Percentiles rank a stretch among this genome's conserved stretches.
Evolutionary conservation across 1,284 basidiomycete genomes (phyloP).

Genomic region (Moniliophthora roreri): DNA sequence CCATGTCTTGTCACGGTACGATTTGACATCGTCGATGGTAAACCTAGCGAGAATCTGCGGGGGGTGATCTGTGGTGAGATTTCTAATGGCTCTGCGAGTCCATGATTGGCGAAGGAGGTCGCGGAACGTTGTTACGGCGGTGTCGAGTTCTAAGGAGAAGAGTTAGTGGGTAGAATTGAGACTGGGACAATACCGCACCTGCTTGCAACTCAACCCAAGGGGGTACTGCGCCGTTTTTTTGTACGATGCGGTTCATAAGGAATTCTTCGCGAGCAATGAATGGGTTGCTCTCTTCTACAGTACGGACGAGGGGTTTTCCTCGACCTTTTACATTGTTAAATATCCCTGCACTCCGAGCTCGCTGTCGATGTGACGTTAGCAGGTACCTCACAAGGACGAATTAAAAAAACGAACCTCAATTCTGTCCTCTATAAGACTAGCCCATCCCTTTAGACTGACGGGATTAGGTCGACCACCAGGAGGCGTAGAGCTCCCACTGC

Average conservation of each 20-base stretch:
- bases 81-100: constrained; percentile 64
- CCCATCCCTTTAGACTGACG: constrained; percentile 72
- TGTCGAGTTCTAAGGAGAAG: constrained; percentile 32
- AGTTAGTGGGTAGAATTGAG: neutral
- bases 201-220: constrained; percentile 89
- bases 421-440: constrained; percentile 72
- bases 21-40: constrained; percentile 41
- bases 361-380: constrained; percentile 34
- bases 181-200: constrained; percentile 38
- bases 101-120: constrained; percentile 62
- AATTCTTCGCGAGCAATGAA: constrained; percentile 80
- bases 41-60: constrained; percentile 41
- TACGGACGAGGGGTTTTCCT: constrained; percentile 66
- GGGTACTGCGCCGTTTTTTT: constrained; percentile 83
- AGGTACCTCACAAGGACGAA: neutral
- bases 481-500: constrained; percentile 24
- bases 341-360: constrained; percentile 65
- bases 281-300: constrained; percentile 75
- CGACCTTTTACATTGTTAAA: constrained; percentile 76
- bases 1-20: constrained; percentile 74
- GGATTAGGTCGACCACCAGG: constrained; percentile 48
- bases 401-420: constrained; percentile 59
- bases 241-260: constrained; percentile 87
- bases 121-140: constrained; percentile 62
- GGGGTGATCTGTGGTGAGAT: constrained; percentile 50